Conservation (phyloP, 2,329 filamentous ascomycete species). For the Botrytis fabae region DNA sequence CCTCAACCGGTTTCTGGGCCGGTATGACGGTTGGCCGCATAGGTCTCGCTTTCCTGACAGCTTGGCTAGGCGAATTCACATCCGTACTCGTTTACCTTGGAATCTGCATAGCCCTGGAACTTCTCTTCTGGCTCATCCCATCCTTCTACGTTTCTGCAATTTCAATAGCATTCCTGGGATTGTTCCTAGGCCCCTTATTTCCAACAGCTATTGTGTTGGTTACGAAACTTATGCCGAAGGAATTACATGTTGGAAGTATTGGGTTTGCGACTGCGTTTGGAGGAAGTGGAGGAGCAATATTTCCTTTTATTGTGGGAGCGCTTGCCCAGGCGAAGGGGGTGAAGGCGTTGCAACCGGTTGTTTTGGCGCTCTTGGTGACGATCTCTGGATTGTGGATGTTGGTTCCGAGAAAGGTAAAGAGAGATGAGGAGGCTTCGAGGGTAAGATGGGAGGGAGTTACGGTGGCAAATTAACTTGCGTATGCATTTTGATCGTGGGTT, state of each 20-base stretch:
- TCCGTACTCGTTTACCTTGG: slow-evolving; percentile 65
- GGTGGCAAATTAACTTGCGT: neutral
- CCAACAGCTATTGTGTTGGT: slow-evolving; percentile 72
- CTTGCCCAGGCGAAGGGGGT: slow-evolving; percentile 62
- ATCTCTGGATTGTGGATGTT: slow-evolving; percentile 50
- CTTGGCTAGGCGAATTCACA: slow-evolving; percentile 69
- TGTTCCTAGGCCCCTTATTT: slow-evolving; percentile 79
- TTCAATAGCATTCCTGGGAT: slow-evolving; percentile 70
- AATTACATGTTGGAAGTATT: slow-evolving; percentile 75
- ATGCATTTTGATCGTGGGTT: neutral
- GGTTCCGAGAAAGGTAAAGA: slow-evolving; percentile 40
- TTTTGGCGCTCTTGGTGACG: slow-evolving; percentile 51
- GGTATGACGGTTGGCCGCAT: slow-evolving; percentile 76
- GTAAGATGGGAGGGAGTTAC: slow-evolving; percentile 19
- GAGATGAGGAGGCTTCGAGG: slow-evolving; percentile 29
- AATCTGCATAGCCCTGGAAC: slow-evolving; percentile 61
- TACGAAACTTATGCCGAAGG: slow-evolving; percentile 70
- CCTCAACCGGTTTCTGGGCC: slow-evolving; percentile 81
- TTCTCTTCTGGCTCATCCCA: slow-evolving; percentile 81
- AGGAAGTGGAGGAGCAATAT: slow-evolving; percentile 60
- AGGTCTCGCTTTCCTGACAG: slow-evolving; percentile 75
- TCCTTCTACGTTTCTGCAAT: slow-evolving; percentile 72
- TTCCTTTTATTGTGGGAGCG: slow-evolving; percentile 67
- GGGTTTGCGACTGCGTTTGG: slow-evolving; percentile 80
- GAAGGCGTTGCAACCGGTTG: slow-evolving; percentile 57